Conservation (phyloP, 805 yeast genomes). For the Saccharomycopsis vini region DNA sequence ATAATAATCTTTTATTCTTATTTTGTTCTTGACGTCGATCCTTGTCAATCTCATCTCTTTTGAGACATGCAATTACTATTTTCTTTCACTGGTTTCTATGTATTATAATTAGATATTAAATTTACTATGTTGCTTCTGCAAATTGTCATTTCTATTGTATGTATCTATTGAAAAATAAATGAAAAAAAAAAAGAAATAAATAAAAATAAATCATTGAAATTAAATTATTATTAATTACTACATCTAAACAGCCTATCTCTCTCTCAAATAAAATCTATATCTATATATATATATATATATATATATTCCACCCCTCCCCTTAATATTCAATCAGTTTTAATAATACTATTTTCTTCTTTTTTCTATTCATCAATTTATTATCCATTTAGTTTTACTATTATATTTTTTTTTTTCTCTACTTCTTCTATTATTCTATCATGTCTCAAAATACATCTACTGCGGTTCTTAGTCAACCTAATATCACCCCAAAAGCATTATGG, state of each 20-base stretch:
- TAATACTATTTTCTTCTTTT: background rate
- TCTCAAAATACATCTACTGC: background rate
- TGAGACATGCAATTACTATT: background rate
- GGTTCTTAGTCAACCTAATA: too few species aligned
- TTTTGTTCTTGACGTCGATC: too few species aligned
- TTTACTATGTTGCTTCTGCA: too few species aligned
- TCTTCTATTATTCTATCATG: too few species aligned
- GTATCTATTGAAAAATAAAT: background rate
- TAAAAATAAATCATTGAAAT: too few species aligned
- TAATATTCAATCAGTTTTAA: background rate
- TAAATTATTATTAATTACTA: too few species aligned
- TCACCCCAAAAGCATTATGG: slow-evolving; percentile 11
- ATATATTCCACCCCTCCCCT: background rate
- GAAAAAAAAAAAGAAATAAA: too few species aligned
- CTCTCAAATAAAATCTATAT: background rate
- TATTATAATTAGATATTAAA: too few species aligned
- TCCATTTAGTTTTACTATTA: too few species aligned
- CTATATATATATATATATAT: background rate
- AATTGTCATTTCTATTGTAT: background rate
- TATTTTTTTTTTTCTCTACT: too few species aligned
- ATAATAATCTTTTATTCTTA: too few species aligned
- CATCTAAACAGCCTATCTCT: too few species aligned
- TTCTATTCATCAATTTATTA: slow-evolving; percentile 1
- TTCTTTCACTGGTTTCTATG: background rate
- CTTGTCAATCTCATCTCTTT: background rate